These are phyloP conservation scores for maize (Zea mays) DNA, from an alignment of 176 grass and related monocot species.

Conservation along the genomic window Zm-B73-REFERENCE-NAM-5.0 NC_050096.1:303193501-303194000, in stretches of 20 bases:
- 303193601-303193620: too few species aligned
- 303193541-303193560: too few species aligned
- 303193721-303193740: slow-evolving; percentile 17
- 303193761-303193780: slow-evolving; percentile 21
- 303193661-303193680: too few species aligned
- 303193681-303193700: not conserved
- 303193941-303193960: too few species aligned
- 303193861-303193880: not conserved
- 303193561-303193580: too few species aligned
- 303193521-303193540: too few species aligned
- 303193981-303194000: too few species aligned
- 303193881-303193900: slow-evolving; percentile 25
- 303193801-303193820: slow-evolving; percentile 1
- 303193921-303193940: slow-evolving; percentile 76
- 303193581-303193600: too few species aligned
- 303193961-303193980: too few species aligned
- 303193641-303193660: too few species aligned
- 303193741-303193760: slow-evolving; percentile 30
- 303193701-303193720: slow-evolving; percentile 23
- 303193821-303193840: not conserved
- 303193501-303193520: too few species aligned
- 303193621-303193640: too few species aligned
- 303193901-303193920: slow-evolving; percentile 78
- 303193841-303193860: slow-evolving; percentile 9
- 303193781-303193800: slow-evolving; percentile 26